Evolutionary conservation across 352 stramenopile genomes (phyloP), one percentile per base, ranked within the genome.

Genomic region (Phytophthora fragariae): DNA sequence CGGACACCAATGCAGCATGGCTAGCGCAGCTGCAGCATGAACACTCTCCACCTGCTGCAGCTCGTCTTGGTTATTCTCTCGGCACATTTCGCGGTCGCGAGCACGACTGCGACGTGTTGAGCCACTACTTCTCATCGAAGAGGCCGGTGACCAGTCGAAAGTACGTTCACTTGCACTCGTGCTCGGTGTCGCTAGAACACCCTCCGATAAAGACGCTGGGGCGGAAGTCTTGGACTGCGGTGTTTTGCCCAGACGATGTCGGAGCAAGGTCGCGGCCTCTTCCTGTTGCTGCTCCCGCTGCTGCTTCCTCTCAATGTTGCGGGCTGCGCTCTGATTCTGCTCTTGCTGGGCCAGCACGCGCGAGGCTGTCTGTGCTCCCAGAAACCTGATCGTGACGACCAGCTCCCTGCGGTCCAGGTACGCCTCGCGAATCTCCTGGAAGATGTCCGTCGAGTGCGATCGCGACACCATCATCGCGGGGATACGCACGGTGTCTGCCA

Each of bases 381-480:
- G 71, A 33, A 94, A 86, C 55, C 80, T 75, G 68, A 94, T 84
- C 5, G 81, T 87, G 31, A 92, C 57, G 2, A 21, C 58, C 15
- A 83, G 72, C 19, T 89, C 75, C 19, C 50, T 70, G 3, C 67
- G 76, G 37, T 90, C 80, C n/a, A 92, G 59, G 49, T 79, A 80
- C 35, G 80, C 76, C 15, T 83, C 71, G 1, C 84, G 83, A 11
- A 91, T 72, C 35, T 86, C 76, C 37, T 91, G 79, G 50, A 92
- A 90, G 24, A 93, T 70, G 4, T 73, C 39, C 10, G 67, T 73
- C 0, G 86, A 83, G 6, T 86, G 79, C 7, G 49, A 59, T 55
- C 79, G 77, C 19, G 85, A 75, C 31, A 92, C 35, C 85, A 95
- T 94, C 65, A 94, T 68, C 0, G 77, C 84, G 8, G 88, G 85